Conservation (phyloP, 2,329 filamentous ascomycete genomes). For the Calonectria hongkongensis region DNA sequence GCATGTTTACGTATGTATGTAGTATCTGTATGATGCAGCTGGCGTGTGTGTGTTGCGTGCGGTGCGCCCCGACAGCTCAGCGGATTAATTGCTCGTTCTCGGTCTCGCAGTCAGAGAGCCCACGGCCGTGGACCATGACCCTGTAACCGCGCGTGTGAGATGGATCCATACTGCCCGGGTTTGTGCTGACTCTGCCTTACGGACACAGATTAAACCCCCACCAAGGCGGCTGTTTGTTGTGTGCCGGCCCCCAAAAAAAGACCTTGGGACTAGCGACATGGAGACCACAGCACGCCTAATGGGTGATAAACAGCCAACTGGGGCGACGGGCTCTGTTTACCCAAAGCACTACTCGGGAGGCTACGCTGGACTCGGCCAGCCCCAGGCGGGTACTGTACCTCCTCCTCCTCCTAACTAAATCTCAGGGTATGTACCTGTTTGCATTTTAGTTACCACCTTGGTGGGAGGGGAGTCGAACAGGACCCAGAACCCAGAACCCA, state of each 20-base stretch:
- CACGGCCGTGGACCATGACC: slow-evolving; percentile 9
- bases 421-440: slow-evolving; percentile 2
- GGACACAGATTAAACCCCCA: slow-evolving; percentile 15
- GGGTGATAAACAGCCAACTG: neutral
- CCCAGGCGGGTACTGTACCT: slow-evolving; percentile 19
- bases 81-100: slow-evolving; percentile 18
- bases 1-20: neutral
- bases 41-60: slow-evolving; percentile 3
- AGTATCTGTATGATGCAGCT: slow-evolving; percentile 1
- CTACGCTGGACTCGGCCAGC: slow-evolving; percentile 14
- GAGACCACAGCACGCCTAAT: slow-evolving; percentile 8
- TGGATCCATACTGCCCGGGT: slow-evolving; percentile 9
- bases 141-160: slow-evolving; percentile 26
- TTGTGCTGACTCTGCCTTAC: slow-evolving; percentile 29
- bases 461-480: too few species aligned
- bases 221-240: slow-evolving; percentile 28
- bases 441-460: neutral
- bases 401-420: neutral
- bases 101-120: neutral
- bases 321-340: slow-evolving; percentile 8
- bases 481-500: slow-evolving; percentile 2
- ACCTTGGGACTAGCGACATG: slow-evolving; percentile 3
- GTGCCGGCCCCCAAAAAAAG: slow-evolving; percentile 9
- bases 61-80: neutral
- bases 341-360: slow-evolving; percentile 8